Percentiles rank a stretch among this genome's conserved stretches.
Conservation (phyloP, 75 land plant species). For the Sequoiadendron giganteum region DNA sequence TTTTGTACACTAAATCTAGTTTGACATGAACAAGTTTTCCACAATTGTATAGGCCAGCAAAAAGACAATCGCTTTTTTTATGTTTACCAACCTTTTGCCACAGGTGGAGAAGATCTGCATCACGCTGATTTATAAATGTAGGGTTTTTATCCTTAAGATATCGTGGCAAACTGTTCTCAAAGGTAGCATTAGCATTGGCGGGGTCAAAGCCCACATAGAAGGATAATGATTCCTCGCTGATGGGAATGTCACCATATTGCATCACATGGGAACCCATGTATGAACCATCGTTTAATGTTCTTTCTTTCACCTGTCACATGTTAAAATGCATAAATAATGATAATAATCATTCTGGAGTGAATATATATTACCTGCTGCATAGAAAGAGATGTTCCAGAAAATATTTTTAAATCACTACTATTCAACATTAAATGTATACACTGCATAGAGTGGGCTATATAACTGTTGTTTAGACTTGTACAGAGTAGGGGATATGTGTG, state of each 20-base stretch:
- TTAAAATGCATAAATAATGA: not conserved
- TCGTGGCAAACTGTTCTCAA: conserved; percentile 20
- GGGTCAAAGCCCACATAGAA: conserved; percentile 86
- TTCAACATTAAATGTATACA: not conserved
- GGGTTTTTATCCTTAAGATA: not conserved
- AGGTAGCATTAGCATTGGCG: conserved; percentile 49
- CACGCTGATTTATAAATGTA: conserved; percentile 69
- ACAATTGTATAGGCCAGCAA: not conserved
- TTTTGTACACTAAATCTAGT: not conserved
- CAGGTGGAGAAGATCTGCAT: conserved; percentile 76
- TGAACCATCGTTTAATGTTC: conserved; percentile 70
- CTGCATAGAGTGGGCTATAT: not conserved
- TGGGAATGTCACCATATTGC: conserved; percentile 72
- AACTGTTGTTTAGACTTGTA: not conserved
- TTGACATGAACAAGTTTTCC: not conserved
- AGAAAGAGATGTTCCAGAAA: not conserved
- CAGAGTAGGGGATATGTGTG: not conserved
- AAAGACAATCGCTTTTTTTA: not conserved
- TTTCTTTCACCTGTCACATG: conserved; percentile 65
- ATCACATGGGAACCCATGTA: conserved; percentile 90
- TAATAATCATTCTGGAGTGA: not conserved
- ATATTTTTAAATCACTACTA: not conserved
- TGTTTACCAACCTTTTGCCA: conserved; percentile 63
- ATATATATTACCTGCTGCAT: not conserved
- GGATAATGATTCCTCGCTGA: conserved; percentile 54